Percentiles rank a stretch among this genome's conserved stretches.
Conservation (phyloP, 306 rosid species). For the Quercus bicolor region DNA sequence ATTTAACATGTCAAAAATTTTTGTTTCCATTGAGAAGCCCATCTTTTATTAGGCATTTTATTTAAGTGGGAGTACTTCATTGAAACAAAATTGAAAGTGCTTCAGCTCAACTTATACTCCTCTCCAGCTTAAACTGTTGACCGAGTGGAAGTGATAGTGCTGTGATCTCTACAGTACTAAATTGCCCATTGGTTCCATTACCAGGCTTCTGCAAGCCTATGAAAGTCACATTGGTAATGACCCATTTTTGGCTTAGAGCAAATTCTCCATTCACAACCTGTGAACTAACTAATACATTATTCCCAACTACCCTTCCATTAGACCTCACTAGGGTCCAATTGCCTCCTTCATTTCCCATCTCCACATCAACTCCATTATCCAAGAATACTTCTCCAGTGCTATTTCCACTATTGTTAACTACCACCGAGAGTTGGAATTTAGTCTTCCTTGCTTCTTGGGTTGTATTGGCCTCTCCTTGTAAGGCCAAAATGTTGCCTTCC, state of each 20-base stretch:
- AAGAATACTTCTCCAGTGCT: constrained; percentile 65
- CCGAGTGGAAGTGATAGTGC: constrained; percentile 51
- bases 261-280: constrained; percentile 56
- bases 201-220: constrained; percentile 51
- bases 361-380: constrained; percentile 74
- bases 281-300: constrained; percentile 39
- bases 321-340: constrained; percentile 63
- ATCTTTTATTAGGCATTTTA: too few relatives aligned
- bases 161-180: constrained; percentile 38
- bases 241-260: constrained; percentile 56
- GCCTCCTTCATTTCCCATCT: constrained; percentile 46
- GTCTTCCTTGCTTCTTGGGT: constrained; percentile 48
- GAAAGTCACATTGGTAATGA: constrained; percentile 54
- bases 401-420: constrained; percentile 22
- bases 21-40: too few relatives aligned
- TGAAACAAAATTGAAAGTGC: too few relatives aligned
- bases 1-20: too few relatives aligned
- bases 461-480: constrained; percentile 72
- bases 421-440: constrained; percentile 61
- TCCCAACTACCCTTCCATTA: constrained; percentile 14
- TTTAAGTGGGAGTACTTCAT: too few relatives aligned
- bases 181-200: constrained; percentile 31
- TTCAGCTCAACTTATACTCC: too few relatives aligned
- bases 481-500: constrained; percentile 65
- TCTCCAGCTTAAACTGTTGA: constrained; percentile 50